Evolutionary conservation across 192 early-diverging fungal genomes (phyloP).

Genomic region (Coemansia aciculifera): DNA sequence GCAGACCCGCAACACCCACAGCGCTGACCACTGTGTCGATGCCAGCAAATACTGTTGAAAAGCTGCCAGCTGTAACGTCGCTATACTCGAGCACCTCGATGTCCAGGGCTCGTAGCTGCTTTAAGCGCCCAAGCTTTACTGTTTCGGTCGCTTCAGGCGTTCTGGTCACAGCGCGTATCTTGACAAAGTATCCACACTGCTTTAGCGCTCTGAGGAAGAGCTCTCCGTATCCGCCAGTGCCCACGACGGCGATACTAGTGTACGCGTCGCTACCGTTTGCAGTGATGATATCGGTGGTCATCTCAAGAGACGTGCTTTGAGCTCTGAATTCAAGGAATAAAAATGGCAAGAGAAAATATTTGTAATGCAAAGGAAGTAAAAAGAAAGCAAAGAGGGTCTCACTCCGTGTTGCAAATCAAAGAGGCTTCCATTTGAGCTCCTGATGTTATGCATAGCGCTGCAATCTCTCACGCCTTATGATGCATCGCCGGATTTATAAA

Average conservation of each 20-base stretch:
- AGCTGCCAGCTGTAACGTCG: not conserved
- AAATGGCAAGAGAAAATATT: not conserved
- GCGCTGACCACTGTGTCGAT: conserved; percentile 42
- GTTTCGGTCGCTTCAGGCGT: not conserved
- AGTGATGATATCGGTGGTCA: conserved; percentile 1
- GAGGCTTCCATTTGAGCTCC: not conserved
- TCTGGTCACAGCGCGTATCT: conserved; percentile 42
- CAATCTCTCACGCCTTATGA: not conserved
- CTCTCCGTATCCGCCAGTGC: conserved; percentile 42
- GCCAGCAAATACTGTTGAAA: conserved; percentile 22
- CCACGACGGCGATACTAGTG: conserved; percentile 40
- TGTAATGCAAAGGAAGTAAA: not conserved
- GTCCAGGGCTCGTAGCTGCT: conserved; percentile 17
- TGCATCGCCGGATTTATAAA: not conserved
- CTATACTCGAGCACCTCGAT: conserved; percentile 29
- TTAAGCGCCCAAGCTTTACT: conserved; percentile 26
- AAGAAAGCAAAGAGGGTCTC: not conserved
- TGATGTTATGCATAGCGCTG: not conserved
- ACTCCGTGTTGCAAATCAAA: not conserved
- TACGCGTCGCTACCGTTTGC: conserved; percentile 1
- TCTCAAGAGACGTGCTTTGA: not conserved
- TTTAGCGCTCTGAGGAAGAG: conserved; percentile 31
- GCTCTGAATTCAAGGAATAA: not conserved
- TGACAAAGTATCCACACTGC: conserved; percentile 15
- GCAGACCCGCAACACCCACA: conserved; percentile 22